Conservation (phyloP, 768 basidiomycete species). For the Russula brevipes region DNA sequence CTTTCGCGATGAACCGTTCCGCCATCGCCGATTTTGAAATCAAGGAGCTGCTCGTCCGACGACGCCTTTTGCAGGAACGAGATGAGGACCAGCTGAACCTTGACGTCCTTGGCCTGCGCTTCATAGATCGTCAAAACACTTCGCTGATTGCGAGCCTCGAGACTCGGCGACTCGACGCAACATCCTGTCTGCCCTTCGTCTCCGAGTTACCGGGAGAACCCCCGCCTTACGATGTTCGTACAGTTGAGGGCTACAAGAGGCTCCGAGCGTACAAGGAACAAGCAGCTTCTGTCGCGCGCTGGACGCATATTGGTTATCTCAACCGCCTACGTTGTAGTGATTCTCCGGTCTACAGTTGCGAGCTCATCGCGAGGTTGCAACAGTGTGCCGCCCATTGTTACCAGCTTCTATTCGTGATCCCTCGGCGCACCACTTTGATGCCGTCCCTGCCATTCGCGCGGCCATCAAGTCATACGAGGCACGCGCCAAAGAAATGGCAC, state of each 20-base stretch:
- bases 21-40: constrained; percentile 76
- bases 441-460: constrained; percentile 37
- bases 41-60: constrained; percentile 82
- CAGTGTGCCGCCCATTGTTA: constrained; percentile 44
- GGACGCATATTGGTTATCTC: constrained; percentile 66
- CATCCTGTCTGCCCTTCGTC: constrained; percentile 47
- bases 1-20: constrained; percentile 68
- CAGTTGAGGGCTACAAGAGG: constrained; percentile 64
- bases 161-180: constrained; percentile 55
- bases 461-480: constrained; percentile 59
- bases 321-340: constrained; percentile 64
- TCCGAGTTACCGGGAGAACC: constrained; percentile 54
- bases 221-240: constrained; percentile 70
- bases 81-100: constrained; percentile 54
- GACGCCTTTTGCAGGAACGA: constrained; percentile 54
- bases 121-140: constrained; percentile 51
- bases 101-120: constrained; percentile 58
- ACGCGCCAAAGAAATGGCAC: constrained; percentile 51
- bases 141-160: constrained; percentile 51
- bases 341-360: constrained; percentile 35
- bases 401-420: constrained; percentile 46
- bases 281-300: constrained; percentile 49
- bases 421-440: constrained; percentile 38
- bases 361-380: constrained; percentile 36
- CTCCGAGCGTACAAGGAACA: constrained; percentile 43